Evolutionary conservation across 2,329 filamentous ascomycete genomes (phyloP).

Genomic region (Fusarium avenaceum): DNA sequence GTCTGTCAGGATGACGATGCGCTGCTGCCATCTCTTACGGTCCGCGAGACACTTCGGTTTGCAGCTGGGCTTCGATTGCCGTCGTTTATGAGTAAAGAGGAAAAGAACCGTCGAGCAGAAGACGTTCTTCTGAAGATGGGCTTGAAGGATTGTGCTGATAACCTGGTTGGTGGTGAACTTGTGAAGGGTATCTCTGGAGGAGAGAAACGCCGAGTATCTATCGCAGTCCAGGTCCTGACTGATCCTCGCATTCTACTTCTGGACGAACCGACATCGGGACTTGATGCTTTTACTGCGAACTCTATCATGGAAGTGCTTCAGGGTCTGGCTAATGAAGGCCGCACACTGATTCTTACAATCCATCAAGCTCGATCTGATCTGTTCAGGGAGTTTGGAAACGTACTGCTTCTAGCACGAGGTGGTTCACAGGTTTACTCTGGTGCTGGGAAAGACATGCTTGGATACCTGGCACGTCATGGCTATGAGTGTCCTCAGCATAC

Average conservation of each 20-base stretch:
- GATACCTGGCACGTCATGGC: constrained; percentile 72
- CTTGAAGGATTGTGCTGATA: constrained; percentile 82
- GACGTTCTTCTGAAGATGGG: constrained; percentile 81
- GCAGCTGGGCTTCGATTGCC: constrained; percentile 79
- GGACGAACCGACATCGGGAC: constrained; percentile 81
- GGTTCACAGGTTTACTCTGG: constrained; percentile 78
- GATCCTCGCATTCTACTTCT: constrained; percentile 79
- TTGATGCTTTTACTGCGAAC: constrained; percentile 82
- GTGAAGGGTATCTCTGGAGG: constrained; percentile 85
- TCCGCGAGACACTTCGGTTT: constrained; percentile 79
- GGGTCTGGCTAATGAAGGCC: constrained; percentile 78
- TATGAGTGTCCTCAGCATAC: constrained; percentile 76
- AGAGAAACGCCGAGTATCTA: constrained; percentile 82
- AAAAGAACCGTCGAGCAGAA: constrained; percentile 77
- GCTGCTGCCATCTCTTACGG: constrained; percentile 78
- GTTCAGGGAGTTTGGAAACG: constrained; percentile 78
- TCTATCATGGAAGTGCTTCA: constrained; percentile 82
- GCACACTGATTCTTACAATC: constrained; percentile 81
- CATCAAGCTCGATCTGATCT: constrained; percentile 82
- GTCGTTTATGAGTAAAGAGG: constrained; percentile 75
- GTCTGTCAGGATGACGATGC: constrained; percentile 85
- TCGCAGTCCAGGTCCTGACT: constrained; percentile 82
- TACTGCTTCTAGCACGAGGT: constrained; percentile 78
- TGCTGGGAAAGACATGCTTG: constrained; percentile 71
- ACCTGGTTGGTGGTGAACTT: constrained; percentile 77